Percentiles rank a stretch among this genome's conserved stretches.
Conservation (phyloP, 768 basidiomycete genomes). For the Pisolithus sp. region DNA sequence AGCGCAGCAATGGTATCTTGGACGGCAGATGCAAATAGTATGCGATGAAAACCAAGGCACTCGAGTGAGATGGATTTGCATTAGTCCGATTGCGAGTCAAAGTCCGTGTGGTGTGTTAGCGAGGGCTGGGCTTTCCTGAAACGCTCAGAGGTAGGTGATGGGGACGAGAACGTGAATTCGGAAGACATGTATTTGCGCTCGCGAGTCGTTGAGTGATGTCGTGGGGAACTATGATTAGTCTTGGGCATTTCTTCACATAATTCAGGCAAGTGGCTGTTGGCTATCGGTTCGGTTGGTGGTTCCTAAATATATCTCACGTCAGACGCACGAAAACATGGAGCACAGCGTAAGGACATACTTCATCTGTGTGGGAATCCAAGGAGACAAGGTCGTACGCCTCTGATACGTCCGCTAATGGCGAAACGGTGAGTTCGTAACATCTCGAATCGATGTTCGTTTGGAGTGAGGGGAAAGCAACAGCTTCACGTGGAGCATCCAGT, state of each 20-base stretch:
- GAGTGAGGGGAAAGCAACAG: slow-evolving; percentile 24
- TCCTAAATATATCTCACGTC: slow-evolving; percentile 32
- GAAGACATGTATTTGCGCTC: slow-evolving; percentile 68
- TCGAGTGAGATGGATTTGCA: background rate
- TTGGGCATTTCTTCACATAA: slow-evolving; percentile 24
- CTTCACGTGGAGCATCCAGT: slow-evolving; percentile 28
- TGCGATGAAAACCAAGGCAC: background rate
- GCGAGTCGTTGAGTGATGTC: slow-evolving; percentile 54
- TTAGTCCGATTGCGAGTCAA: slow-evolving; percentile 17
- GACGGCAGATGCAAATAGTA: slow-evolving; percentile 2
- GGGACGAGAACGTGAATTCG: slow-evolving; percentile 74
- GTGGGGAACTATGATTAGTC: slow-evolving; percentile 45
- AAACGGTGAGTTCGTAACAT: slow-evolving; percentile 75
- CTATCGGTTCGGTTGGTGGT: slow-evolving; percentile 36
- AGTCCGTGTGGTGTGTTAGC: slow-evolving; percentile 21
- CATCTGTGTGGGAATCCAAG: slow-evolving; percentile 34
- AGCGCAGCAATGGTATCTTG: slow-evolving; percentile 25
- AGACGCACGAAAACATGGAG: background rate
- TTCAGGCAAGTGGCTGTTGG: slow-evolving; percentile 26
- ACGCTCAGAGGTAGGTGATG: slow-evolving; percentile 54
- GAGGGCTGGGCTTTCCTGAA: slow-evolving; percentile 39
- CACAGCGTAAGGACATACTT: slow-evolving; percentile 33
- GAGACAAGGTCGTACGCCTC: slow-evolving; percentile 52
- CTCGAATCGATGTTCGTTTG: slow-evolving; percentile 63
- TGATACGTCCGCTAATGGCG: slow-evolving; percentile 71